phyloP scores from a whole-genome alignment of 306 rosid species.

The Echinosophora koreensis region DNA sequence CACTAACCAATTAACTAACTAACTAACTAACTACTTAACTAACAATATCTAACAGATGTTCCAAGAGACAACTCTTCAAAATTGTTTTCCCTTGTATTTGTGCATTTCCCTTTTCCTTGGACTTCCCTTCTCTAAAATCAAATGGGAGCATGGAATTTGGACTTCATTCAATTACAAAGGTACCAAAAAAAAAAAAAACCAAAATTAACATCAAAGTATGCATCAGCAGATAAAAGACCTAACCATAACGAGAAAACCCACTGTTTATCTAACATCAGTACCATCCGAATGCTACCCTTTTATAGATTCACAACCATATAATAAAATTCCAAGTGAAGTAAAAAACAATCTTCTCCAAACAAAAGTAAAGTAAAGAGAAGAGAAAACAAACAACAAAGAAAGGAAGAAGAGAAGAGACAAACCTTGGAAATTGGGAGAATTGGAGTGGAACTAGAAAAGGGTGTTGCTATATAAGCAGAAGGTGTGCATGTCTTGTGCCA shows the following conservation, averaged over 20 bases:
- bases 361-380: not conserved
- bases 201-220: slow-evolving; percentile 36
- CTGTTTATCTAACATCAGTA: slow-evolving; percentile 28
- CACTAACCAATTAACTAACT: too few species aligned
- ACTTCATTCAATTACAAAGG: slow-evolving; percentile 1
- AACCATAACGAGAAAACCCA: slow-evolving; percentile 37
- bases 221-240: slow-evolving; percentile 25
- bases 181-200: slow-evolving; percentile 1
- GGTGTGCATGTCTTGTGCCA: slow-evolving; percentile 45
- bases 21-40: too few species aligned
- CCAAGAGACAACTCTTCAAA: not conserved
- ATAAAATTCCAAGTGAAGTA: slow-evolving; percentile 19
- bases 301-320: slow-evolving; percentile 40
- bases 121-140: not conserved
- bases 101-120: not conserved
- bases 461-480: not conserved
- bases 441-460: slow-evolving; percentile 44
- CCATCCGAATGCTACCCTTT: slow-evolving; percentile 45
- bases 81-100: not conserved
- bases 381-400: not conserved
- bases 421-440: slow-evolving; percentile 44
- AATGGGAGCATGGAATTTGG: not conserved
- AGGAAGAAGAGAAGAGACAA: not conserved
- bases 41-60: not conserved
- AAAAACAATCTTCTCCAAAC: not conserved